Base-by-base conservation (phyloP, 768 basidiomycete genomes). In the Auriscalpium vulgare region DNA sequence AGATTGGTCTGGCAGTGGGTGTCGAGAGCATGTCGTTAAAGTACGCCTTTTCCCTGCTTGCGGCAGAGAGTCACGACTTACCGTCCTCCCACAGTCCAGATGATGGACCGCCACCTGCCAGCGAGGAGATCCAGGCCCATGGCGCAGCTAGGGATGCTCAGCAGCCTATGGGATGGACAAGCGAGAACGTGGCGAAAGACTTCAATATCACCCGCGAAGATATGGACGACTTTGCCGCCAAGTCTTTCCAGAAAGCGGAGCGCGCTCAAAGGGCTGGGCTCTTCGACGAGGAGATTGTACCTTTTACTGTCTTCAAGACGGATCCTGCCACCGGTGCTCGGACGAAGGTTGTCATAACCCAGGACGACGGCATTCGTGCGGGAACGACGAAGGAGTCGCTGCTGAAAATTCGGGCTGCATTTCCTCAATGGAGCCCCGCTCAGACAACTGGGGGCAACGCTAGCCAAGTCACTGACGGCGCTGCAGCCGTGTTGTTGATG, bases 111-210 rank as follows among this genome's bases (percentile, higher is more conserved):
- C 81, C 82, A 0, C 61, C 71, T 44, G 80, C 80, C 57, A 85
- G 84, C 46, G 87, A 85, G 51, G 73, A 80, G 14, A 74, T 94
- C 47, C 74, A 80, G 29, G 66, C 69, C 14, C 78, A 84, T 64
- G 65, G 74, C 10, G 72, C 81, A 4, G 80, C 88, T 3, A 75
- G 68, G 29, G 87, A 88, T 60, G 84, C 84, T 57, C 65, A 73
- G 19, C 72, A 82, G 65, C 87, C 86, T 36, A 93, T 92, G 91
- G 90, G 90, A 8, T 91, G 91, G 91, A 91, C 90, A 7, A 85
- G 84, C 61, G 90, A 93, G 70, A 93, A 91, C 59, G 87, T 93
- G 36, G 90, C 90, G 0, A 69, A 71, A 36, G 87, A 91, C 45
- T 91, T 82, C 68, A 69, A 79, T 56, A 73, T 93, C 56, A 78